Conservation (phyloP, 257 asterid genomes). For the Leptodermis oblonga region DNA sequence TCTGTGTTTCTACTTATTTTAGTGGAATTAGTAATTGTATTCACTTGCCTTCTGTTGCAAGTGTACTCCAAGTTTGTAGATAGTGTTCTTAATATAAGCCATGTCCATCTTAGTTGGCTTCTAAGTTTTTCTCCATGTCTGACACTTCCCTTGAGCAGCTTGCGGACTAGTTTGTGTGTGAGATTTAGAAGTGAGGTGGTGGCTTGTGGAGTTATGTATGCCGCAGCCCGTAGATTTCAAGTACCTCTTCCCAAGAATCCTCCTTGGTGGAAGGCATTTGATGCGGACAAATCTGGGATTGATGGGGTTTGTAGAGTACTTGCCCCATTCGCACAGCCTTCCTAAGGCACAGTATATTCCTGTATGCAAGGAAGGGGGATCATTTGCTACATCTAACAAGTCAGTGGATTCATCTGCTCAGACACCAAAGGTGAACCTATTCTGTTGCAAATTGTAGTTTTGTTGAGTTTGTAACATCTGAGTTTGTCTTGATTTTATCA, state of each 20-base stretch:
- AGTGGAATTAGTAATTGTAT: neutral
- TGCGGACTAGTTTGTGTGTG: conserved; percentile 96
- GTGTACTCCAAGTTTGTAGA: neutral
- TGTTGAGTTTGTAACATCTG: neutral
- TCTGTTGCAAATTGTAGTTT: neutral
- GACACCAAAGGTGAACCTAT: conserved; percentile 49
- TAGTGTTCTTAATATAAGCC: too few relatives aligned
- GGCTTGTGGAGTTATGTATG: conserved; percentile 98
- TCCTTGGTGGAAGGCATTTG: conserved; percentile 99
- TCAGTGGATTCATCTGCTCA: conserved; percentile 48
- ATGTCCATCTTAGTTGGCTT: neutral
- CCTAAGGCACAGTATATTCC: too few relatives aligned
- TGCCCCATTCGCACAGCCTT: conserved; percentile 73
- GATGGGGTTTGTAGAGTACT: conserved; percentile 90
- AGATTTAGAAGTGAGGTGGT: too few relatives aligned
- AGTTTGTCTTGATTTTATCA: neutral
- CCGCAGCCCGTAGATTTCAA: conserved; percentile 86
- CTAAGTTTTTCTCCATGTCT: neutral
- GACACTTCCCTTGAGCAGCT: conserved; percentile 37
- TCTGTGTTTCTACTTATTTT: neutral
- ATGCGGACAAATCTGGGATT: conserved; percentile 86
- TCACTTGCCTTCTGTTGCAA: neutral
- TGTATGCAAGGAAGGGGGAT: conserved; percentile 84
- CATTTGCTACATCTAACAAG: conserved; percentile 64
- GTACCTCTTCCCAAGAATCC: conserved; percentile 94